These are phyloP conservation scores for Chlorella vulgaris DNA, from an alignment of 139 green algal species.

Conservation along the genomic window DNA sequence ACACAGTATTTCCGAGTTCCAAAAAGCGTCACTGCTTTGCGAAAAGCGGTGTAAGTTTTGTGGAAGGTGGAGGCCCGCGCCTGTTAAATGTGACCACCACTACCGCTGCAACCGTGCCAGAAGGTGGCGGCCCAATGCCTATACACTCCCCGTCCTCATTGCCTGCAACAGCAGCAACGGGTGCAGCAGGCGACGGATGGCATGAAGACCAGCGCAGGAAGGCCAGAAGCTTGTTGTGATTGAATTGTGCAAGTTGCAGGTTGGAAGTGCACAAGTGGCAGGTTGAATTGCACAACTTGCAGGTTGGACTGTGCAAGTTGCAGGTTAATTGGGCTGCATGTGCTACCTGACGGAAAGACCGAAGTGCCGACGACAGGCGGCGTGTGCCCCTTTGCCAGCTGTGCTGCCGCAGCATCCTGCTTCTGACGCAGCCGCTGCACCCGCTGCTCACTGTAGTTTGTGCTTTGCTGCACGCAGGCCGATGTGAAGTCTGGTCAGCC, in stretches of 20 bases:
- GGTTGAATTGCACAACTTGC: no score
- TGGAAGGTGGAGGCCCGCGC: background rate
- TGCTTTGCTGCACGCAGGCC: constrained; percentile 6
- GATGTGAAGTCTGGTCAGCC: no score
- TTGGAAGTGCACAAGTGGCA: no score
- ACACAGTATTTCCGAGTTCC: no score
- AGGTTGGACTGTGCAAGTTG: no score
- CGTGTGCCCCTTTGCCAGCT: background rate
- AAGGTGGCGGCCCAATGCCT: background rate
- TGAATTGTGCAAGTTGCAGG: no score
- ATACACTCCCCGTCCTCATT: constrained; percentile 38
- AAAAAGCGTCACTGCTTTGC: no score
- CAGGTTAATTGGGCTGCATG: no score
- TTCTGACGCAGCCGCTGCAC: constrained; percentile 7
- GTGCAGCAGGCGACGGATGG: background rate
- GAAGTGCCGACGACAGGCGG: background rate
- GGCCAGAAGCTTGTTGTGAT: no score
- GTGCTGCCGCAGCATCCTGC: background rate
- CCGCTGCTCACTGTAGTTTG: constrained; percentile 6
- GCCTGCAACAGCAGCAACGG: constrained; percentile 4
- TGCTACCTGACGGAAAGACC: background rate
- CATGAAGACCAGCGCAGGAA: no score
- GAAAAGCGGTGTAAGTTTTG: no score
- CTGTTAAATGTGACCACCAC: constrained; percentile 53
- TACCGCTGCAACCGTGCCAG: constrained; percentile 46